These are phyloP conservation scores for Pyrenula massariospora DNA, from an alignment of 495 filamentous ascomycete species.

Conservation along the genomic window DNA sequence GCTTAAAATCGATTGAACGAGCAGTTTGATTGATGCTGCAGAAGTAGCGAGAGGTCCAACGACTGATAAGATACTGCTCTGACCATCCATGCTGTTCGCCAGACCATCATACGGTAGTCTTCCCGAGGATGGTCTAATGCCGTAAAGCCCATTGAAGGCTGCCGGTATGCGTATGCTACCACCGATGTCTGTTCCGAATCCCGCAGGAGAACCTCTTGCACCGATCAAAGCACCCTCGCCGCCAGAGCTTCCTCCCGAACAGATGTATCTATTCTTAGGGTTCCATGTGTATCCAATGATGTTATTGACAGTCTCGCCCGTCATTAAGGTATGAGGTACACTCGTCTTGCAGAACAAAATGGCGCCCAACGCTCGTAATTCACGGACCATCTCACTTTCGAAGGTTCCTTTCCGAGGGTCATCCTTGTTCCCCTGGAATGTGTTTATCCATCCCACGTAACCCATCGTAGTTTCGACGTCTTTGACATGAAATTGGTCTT, in stretches of 20 bases:
- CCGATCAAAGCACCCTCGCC: slow-evolving; percentile 51
- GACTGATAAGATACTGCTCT: slow-evolving; percentile 43
- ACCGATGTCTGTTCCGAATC: slow-evolving; percentile 62
- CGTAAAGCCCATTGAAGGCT: slow-evolving; percentile 51
- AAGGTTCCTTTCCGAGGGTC: slow-evolving; percentile 22
- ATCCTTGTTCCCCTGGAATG: slow-evolving; percentile 33
- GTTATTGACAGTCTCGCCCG: slow-evolving; percentile 42
- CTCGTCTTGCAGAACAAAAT: slow-evolving; percentile 57
- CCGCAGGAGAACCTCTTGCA: slow-evolving; percentile 39
- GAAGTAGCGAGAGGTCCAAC: slow-evolving; percentile 44
- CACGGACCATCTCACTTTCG: slow-evolving; percentile 39
- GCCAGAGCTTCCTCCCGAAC: slow-evolving; percentile 49
- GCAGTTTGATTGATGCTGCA: slow-evolving; percentile 33
- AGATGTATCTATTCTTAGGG: slow-evolving; percentile 34
- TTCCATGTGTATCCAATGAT: slow-evolving; percentile 44
- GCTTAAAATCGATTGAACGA: slow-evolving; percentile 41
- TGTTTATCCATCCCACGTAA: slow-evolving; percentile 40
- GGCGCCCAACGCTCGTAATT: slow-evolving; percentile 45
- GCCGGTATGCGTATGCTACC: slow-evolving; percentile 59
- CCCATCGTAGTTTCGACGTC: slow-evolving; percentile 56
- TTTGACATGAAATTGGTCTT: slow-evolving; percentile 61
- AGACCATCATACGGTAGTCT: slow-evolving; percentile 33
- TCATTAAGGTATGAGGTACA: slow-evolving; percentile 50
- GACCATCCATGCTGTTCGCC: slow-evolving; percentile 47
- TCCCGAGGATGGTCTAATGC: slow-evolving; percentile 33